Base-by-base conservation (phyloP, 495 filamentous ascomycete genomes). In the Aspergillus diversus region DNA sequence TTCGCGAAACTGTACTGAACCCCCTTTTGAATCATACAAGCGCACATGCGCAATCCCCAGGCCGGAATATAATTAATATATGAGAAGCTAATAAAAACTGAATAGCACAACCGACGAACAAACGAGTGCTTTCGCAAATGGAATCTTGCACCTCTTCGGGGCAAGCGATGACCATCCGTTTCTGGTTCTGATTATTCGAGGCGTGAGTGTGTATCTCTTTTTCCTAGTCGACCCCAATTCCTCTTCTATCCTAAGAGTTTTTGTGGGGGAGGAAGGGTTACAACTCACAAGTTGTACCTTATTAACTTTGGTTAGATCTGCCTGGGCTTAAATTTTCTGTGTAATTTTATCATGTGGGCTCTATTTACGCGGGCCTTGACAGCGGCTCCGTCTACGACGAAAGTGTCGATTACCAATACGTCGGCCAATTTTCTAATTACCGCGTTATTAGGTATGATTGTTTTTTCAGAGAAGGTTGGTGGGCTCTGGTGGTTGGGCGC, bases 271-370 rank as follows among this genome's bases (percentile, higher is more conserved):
- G 50, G 9, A 32, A 33, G 31, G 17, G 9, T 8, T 11, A 53
- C 12, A 32, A n/a, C 21, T 27, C 2, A 27, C 21, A 27, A 27
- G 21, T 27, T 39, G 16, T 17, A 54, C 16, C 1, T 32, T 46
- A 31, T 55, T 33, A 5, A 17, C 48, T 16, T 3, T 48, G 3
- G 16, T 35, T 63, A 97, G 93, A 73, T 85, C 32, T 97, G 94
- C 79, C 96, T 99, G 71, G 87, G 78, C 31, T 84, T 97, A 16
- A 97, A 97, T 71, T 83, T 97, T 39, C 72, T 88, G 43, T 97
- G 96, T 81, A 97, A 97, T 66, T 87, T 88, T 57, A 85, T 96
- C 32, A 98, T 97, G 94, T 98, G 94, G 94, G 86, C 90, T 0
- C 84, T 98, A 56, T 86, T 86, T 77, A 90, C 87, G 3, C 84